phyloP scores from a whole-genome alignment of 2,329 filamentous ascomycete species.

The Eurotiales sp. region DNA sequence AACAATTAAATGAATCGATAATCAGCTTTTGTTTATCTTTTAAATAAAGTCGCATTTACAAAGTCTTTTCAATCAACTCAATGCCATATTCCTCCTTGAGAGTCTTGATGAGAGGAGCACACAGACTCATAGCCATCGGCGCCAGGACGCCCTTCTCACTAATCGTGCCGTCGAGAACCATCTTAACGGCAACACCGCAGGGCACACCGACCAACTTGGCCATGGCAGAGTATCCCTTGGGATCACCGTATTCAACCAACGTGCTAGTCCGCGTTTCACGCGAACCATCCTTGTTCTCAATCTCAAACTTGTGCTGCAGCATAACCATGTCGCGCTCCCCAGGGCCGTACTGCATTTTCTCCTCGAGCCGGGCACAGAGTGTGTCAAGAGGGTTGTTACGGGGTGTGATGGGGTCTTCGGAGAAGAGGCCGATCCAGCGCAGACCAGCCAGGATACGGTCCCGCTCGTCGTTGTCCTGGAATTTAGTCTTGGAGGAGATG shows the following conservation, averaged over 20 bases:
- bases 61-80: slow-evolving; percentile 65
- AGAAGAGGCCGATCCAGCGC: slow-evolving; percentile 67
- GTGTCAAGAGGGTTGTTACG: slow-evolving; percentile 80
- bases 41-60: too few relatives aligned
- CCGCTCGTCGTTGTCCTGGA: slow-evolving; percentile 65
- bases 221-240: slow-evolving; percentile 18
- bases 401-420: slow-evolving; percentile 64
- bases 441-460: slow-evolving; percentile 67
- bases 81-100: slow-evolving; percentile 75
- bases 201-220: slow-evolving; percentile 17
- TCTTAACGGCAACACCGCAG: slow-evolving; percentile 66
- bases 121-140: slow-evolving; percentile 69
- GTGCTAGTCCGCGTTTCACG: slow-evolving; percentile 17
- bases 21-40: too few relatives aligned
- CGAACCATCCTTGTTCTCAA: slow-evolving; percentile 17
- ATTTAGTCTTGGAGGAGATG: slow-evolving; percentile 71
- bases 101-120: slow-evolving; percentile 70
- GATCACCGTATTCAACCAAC: slow-evolving; percentile 17
- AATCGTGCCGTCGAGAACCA: slow-evolving; percentile 72
- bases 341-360: slow-evolving; percentile 84
- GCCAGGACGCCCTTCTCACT: slow-evolving; percentile 71
- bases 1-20: too few relatives aligned
- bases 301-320: slow-evolving; percentile 55
- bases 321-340: slow-evolving; percentile 82
- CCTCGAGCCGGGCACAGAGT: slow-evolving; percentile 81